A percentile compares a stretch with the other conserved stretches of the same genome.
Evolutionary conservation across 2,329 filamentous ascomycete genomes (phyloP).

Genomic region (Scleromitrula shiraiana): DNA sequence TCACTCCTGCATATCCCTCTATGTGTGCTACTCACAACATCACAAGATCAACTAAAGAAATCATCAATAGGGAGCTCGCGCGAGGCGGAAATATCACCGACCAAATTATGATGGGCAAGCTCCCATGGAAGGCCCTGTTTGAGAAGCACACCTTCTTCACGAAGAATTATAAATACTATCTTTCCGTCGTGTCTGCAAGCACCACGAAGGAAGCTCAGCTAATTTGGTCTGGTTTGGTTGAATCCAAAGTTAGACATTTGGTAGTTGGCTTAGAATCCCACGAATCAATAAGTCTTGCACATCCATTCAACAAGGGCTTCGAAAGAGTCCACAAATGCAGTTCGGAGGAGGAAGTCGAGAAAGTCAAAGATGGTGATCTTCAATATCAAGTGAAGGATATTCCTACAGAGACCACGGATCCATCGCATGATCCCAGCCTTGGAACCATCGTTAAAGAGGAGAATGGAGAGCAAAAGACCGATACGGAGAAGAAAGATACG

Average conservation of each 20-base stretch:
- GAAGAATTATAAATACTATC: conserved; percentile 87
- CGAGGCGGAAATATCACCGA: conserved; percentile 71
- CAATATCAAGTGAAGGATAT: conserved; percentile 43
- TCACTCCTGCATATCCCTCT: conserved; percentile 92
- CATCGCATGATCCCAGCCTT: conserved; percentile 38
- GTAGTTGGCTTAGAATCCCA: conserved; percentile 78
- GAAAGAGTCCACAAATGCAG: conserved; percentile 69
- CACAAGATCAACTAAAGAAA: conserved; percentile 71
- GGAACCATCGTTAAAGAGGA: conserved; percentile 34
- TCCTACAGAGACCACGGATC: conserved; percentile 25
- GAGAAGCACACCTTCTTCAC: conserved; percentile 91
- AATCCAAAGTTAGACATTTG: conserved; percentile 84
- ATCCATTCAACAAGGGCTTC: conserved; percentile 89
- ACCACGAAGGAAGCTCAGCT: conserved; percentile 77
- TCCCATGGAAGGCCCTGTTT: conserved; percentile 82
- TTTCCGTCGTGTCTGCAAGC: conserved; percentile 78
- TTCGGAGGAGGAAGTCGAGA: conserved; percentile 51
- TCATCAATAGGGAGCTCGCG: conserved; percentile 77
- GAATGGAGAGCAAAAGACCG: conserved; percentile 25
- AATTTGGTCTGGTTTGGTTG: conserved; percentile 83
- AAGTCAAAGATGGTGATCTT: conserved; percentile 53
- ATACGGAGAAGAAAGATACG: conserved; percentile 25
- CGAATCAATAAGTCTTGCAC: conserved; percentile 70
- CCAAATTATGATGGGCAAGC: conserved; percentile 68
- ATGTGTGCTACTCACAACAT: conserved; percentile 98